These are phyloP conservation scores for Thymus quinquecostatus DNA, from an alignment of 257 asterid genomes.

Conservation along the genomic window DNA sequence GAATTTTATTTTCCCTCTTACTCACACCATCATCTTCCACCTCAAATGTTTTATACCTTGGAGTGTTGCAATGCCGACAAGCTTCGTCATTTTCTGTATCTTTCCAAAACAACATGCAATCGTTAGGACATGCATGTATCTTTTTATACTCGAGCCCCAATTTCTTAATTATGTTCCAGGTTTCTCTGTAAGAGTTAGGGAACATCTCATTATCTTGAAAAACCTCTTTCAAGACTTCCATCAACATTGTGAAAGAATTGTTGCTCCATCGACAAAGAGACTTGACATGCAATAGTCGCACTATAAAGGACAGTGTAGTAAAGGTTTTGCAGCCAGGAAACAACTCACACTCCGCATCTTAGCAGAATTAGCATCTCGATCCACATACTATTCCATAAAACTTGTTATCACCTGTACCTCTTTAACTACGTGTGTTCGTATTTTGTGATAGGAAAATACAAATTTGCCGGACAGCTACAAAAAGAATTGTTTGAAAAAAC, in stretches of 20 bases:
- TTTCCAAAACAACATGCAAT: background rate
- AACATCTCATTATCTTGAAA: background rate
- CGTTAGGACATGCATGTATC: background rate
- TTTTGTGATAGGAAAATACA: background rate
- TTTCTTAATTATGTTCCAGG: background rate
- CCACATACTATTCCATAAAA: too few species aligned
- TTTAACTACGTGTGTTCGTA: background rate
- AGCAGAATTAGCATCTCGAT: too few species aligned
- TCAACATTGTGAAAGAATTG: background rate
- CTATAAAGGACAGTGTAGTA: background rate
- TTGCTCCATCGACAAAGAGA: conserved; percentile 10
- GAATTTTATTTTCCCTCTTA: background rate
- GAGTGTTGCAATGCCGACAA: background rate
- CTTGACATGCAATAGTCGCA: background rate
- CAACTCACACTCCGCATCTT: background rate
- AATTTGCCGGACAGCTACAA: background rate
- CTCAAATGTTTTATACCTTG: background rate
- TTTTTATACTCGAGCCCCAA: background rate
- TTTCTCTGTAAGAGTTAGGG: background rate
- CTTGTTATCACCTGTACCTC: background rate
- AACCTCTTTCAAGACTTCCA: background rate
- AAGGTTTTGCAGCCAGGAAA: background rate
- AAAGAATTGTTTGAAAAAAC: background rate
- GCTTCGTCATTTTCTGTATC: background rate
- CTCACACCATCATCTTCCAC: background rate